phyloP scores from a whole-genome alignment of 2,329 filamentous ascomycete genomes.

The Madurella mycetomatis region DNA sequence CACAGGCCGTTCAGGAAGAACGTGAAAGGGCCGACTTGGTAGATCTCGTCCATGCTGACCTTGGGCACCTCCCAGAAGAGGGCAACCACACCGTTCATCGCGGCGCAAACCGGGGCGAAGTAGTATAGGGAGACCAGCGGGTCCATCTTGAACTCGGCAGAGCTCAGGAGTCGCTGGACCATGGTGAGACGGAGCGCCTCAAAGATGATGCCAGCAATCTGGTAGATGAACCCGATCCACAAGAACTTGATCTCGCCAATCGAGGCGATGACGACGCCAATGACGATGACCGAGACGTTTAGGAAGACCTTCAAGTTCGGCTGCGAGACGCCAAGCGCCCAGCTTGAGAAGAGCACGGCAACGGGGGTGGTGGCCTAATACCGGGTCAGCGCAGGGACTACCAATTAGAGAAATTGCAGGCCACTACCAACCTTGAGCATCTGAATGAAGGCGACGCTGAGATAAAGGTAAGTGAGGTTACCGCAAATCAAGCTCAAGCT shows the following conservation, averaged over 20 bases:
- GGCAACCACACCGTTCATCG: constrained; percentile 73
- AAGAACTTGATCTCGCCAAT: constrained; percentile 95
- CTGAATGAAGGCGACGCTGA: constrained; percentile 95
- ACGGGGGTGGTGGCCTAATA: constrained; percentile 85
- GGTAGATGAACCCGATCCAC: constrained; percentile 72
- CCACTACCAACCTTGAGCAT: constrained; percentile 82
- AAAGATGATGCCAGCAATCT: constrained; percentile 72
- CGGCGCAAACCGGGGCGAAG: constrained; percentile 78
- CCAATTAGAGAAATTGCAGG: constrained; percentile 3
- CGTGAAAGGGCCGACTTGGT: constrained; percentile 66
- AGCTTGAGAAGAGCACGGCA: constrained; percentile 83
- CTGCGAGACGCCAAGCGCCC: constrained; percentile 78
- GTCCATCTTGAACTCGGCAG: constrained; percentile 87
- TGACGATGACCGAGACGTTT: constrained; percentile 91
- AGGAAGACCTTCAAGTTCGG: constrained; percentile 82
- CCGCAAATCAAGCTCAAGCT: constrained; percentile 93
- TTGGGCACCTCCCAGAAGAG: constrained; percentile 69
- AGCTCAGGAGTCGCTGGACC: constrained; percentile 78
- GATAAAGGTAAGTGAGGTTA: constrained; percentile 91
- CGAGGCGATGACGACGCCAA: constrained; percentile 92
- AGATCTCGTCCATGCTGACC: constrained; percentile 64
- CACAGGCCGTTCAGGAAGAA: constrained; percentile 73
- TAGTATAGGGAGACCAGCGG: constrained; percentile 85
- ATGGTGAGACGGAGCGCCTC: constrained; percentile 79
- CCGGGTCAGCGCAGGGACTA: not conserved